Conservation (phyloP, 768 basidiomycete genomes). For the Asterophora lycoperdoides region DNA sequence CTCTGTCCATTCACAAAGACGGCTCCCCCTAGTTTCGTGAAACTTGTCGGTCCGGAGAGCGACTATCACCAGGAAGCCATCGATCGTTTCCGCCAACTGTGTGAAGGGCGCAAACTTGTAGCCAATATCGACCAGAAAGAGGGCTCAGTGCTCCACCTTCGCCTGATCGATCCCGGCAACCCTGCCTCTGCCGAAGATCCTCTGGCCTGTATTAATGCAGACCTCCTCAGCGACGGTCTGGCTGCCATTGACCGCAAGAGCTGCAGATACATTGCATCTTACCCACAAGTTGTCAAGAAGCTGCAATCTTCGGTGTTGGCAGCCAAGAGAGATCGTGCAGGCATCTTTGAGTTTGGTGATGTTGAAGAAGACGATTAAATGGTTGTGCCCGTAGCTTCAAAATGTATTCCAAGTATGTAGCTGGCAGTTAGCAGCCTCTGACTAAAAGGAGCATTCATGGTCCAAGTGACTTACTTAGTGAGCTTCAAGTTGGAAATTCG, state of each 20-base stretch:
- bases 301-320: conserved; percentile 54
- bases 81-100: conserved; percentile 78
- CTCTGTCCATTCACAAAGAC: background rate
- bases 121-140: conserved; percentile 93
- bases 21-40: conserved; percentile 66
- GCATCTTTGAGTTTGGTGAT: conserved; percentile 93
- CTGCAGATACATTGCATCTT: conserved; percentile 66
- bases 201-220: conserved; percentile 79
- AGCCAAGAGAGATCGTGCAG: conserved; percentile 72
- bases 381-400: background rate
- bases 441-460: too few relatives aligned
- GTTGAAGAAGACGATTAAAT: conserved; percentile 73
- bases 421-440: too few relatives aligned
- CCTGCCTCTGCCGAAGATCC: conserved; percentile 65
- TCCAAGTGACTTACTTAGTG: too few relatives aligned
- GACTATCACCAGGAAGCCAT: conserved; percentile 87
- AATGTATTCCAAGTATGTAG: background rate
- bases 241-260: conserved; percentile 75
- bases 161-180: conserved; percentile 87
- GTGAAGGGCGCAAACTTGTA: conserved; percentile 92
- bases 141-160: conserved; percentile 73
- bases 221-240: conserved; percentile 84
- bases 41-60: conserved; percentile 71
- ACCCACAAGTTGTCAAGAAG: conserved; percentile 63
- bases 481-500: too few relatives aligned